Evolutionary conservation across 1,284 basidiomycete genomes (phyloP).

Genomic region (Apiotrichum mycotoxinovorans): DNA sequence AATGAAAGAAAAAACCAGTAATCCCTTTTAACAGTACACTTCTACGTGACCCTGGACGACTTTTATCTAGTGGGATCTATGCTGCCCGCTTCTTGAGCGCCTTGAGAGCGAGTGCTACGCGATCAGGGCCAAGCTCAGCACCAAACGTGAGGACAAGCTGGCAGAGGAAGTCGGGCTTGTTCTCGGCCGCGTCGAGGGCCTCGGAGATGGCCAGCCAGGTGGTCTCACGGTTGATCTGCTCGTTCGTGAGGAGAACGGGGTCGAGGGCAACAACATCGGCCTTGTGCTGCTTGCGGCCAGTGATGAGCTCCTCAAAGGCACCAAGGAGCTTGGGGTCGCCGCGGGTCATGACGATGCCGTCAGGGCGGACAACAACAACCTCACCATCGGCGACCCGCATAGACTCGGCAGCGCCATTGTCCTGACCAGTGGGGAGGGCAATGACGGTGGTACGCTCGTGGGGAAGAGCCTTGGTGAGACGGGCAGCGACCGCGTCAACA

Average conservation of each 20-base stretch:
- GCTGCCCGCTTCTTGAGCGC: background rate
- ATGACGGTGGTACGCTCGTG: slow-evolving; percentile 9
- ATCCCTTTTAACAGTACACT: too few relatives aligned
- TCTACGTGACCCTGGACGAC: too few relatives aligned
- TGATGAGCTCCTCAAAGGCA: slow-evolving; percentile 7
- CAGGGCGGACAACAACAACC: slow-evolving; percentile 17
- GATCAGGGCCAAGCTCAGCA: slow-evolving; percentile 13
- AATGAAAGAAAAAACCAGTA: background rate
- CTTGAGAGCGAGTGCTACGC: slow-evolving; percentile 1
- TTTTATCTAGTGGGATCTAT: background rate
- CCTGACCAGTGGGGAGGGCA: slow-evolving; percentile 6
- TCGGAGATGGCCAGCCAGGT: slow-evolving; percentile 17
- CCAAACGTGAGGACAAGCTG: slow-evolving; percentile 18
- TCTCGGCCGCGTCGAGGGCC: slow-evolving; percentile 12
- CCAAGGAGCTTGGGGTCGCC: slow-evolving; percentile 4
- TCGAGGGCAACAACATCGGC: background rate
- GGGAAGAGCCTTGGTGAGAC: slow-evolving; percentile 11
- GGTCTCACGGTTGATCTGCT: slow-evolving; percentile 12
- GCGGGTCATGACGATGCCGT: slow-evolving; percentile 18
- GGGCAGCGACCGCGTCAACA: background rate
- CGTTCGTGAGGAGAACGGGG: slow-evolving; percentile 12
- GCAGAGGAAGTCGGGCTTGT: slow-evolving; percentile 11
- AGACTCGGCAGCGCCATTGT: slow-evolving; percentile 7
- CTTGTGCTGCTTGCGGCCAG: background rate
- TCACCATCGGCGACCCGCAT: slow-evolving; percentile 11